Conservation (phyloP, 192 early-diverging fungal genomes). For the Coemansia reversa region DNA sequence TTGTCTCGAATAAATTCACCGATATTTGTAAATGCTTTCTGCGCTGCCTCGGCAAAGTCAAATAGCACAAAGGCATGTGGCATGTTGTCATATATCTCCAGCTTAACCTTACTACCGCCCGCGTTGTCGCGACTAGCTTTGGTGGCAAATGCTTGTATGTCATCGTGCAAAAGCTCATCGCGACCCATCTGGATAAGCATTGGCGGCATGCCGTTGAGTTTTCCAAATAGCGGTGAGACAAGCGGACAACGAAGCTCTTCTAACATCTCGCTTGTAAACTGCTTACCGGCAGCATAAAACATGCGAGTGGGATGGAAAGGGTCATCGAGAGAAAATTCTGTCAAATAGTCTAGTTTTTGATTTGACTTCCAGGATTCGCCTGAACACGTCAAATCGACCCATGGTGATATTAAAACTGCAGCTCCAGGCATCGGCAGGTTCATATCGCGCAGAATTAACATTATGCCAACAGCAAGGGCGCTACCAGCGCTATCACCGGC, state of each 20-base stretch:
- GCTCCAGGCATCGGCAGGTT: slow-evolving; percentile 8
- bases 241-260: slow-evolving; percentile 40
- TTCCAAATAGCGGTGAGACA: slow-evolving; percentile 43
- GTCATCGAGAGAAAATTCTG: slow-evolving; percentile 19
- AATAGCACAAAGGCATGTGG: slow-evolving; percentile 46
- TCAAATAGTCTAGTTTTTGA: slow-evolving; percentile 34
- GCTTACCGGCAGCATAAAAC: slow-evolving; percentile 38
- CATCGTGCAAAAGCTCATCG: slow-evolving; percentile 47
- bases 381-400: slow-evolving; percentile 46
- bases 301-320: slow-evolving; percentile 48
- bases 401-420: slow-evolving; percentile 38
- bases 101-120: neutral
- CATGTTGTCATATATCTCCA: slow-evolving; percentile 40
- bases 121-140: slow-evolving; percentile 18
- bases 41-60: slow-evolving; percentile 33
- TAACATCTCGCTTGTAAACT: slow-evolving; percentile 21
- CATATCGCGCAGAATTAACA: slow-evolving; percentile 34
- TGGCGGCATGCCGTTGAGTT: slow-evolving; percentile 33
- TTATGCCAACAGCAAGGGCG: slow-evolving; percentile 27
- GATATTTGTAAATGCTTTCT: slow-evolving; percentile 35
- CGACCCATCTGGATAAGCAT: slow-evolving; percentile 46
- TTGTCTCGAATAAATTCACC: slow-evolving; percentile 9
- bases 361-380: slow-evolving; percentile 35
- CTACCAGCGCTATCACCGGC: slow-evolving; percentile 52
- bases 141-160: slow-evolving; percentile 27